phyloP scores from a whole-genome alignment of 2,329 filamentous ascomycete genomes.

The Penicillium sp. region DNA sequence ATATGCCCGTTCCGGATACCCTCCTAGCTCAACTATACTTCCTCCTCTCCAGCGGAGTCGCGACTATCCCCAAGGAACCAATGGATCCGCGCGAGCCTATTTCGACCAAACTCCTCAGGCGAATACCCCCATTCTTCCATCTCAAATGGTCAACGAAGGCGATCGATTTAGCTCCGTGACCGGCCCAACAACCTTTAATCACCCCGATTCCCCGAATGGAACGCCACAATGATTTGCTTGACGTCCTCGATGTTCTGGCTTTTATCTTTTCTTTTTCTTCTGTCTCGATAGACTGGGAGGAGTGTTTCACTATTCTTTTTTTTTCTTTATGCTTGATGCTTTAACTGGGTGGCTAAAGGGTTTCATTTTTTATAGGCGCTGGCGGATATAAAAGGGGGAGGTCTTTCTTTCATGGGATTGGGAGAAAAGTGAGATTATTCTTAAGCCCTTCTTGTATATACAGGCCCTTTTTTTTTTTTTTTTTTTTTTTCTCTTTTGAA shows the following conservation, averaged over 20 bases:
- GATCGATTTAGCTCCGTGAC: constrained; percentile 27
- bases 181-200: constrained; percentile 24
- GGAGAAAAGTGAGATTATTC: constrained; percentile 17
- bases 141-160: constrained; percentile 27
- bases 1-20: constrained; percentile 30
- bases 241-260: constrained; percentile 1
- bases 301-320: constrained; percentile 12
- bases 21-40: constrained; percentile 27
- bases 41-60: constrained; percentile 31
- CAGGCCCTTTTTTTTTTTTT: constrained; percentile 12
- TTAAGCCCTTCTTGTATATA: constrained; percentile 25
- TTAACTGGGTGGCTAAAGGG: constrained; percentile 21
- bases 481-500: constrained; percentile 5
- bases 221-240: constrained; percentile 25
- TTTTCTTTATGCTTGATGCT: constrained; percentile 13
- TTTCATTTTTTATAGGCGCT: constrained; percentile 14
- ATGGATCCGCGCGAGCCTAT: constrained; percentile 24
- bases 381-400: constrained; percentile 14
- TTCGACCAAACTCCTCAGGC: constrained; percentile 29
- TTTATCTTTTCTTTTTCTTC: constrained; percentile 13
- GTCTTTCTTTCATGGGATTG: constrained; percentile 10
- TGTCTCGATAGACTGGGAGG: constrained; percentile 30
- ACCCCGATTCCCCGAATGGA: constrained; percentile 26
- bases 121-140: constrained; percentile 30
- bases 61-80: constrained; percentile 23